phyloP scores from a whole-genome alignment of 1,139 yeast genomes.

The Yamadazyma sp. region DNA sequence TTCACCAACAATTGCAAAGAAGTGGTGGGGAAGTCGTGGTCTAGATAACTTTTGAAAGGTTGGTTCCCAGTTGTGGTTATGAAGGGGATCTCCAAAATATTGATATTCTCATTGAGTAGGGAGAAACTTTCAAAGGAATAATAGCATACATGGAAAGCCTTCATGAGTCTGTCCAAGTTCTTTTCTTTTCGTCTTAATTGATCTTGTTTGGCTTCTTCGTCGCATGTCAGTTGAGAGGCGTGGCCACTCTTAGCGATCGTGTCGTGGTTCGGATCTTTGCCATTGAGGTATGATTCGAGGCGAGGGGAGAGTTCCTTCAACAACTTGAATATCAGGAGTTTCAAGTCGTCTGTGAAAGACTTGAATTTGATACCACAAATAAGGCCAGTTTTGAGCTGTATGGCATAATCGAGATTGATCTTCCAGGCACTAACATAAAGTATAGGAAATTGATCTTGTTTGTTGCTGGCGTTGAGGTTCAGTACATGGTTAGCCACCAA shows the following conservation, averaged over 20 bases:
- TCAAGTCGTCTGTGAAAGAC: slow-evolving; percentile 28
- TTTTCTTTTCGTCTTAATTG: neutral
- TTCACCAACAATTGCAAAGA: slow-evolving; percentile 31
- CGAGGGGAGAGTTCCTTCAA: slow-evolving; percentile 17
- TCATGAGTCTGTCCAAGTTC: slow-evolving; percentile 9
- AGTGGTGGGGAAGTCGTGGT: slow-evolving; percentile 22
- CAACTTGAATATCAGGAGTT: slow-evolving; percentile 26
- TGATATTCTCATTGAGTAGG: slow-evolving; percentile 32
- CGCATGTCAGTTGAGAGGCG: too few species aligned
- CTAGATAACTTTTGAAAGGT: slow-evolving; percentile 29
- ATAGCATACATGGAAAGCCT: slow-evolving; percentile 13
- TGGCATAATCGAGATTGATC: slow-evolving; percentile 22
- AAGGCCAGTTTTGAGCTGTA: slow-evolving; percentile 21
- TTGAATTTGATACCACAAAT: slow-evolving; percentile 22
- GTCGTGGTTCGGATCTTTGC: slow-evolving; percentile 1
- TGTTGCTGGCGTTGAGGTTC: slow-evolving; percentile 4
- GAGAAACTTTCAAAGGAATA: slow-evolving; percentile 20
- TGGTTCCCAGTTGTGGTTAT: slow-evolving; percentile 28
- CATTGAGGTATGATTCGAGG: slow-evolving; percentile 7
- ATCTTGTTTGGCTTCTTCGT: slow-evolving; percentile 2
- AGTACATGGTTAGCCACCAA: slow-evolving; percentile 16
- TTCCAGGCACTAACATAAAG: slow-evolving; percentile 21
- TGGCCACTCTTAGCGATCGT: neutral
- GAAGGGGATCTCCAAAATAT: slow-evolving; percentile 36
- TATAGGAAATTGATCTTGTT: slow-evolving; percentile 15